Conservation (phyloP, 345 rosid species). For the Eutrema heterophyllum region DNA sequence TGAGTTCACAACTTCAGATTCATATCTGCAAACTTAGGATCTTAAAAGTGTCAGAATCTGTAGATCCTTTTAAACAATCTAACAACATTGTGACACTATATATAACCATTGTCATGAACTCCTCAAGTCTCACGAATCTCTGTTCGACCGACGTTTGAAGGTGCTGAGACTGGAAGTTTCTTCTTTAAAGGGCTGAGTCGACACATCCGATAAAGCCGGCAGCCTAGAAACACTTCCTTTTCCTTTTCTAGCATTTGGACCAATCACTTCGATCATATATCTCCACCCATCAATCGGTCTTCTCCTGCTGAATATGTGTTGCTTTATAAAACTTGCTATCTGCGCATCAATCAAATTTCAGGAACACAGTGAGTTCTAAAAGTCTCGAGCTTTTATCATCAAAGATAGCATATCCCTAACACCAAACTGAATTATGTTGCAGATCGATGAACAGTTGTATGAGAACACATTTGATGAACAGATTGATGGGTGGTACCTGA, state of each 20-base stretch:
- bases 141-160: slow-evolving; percentile 39
- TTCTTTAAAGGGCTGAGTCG: slow-evolving; percentile 87
- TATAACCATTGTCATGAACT: background rate
- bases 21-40: background rate
- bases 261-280: slow-evolving; percentile 92
- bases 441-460: background rate
- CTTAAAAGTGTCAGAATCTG: background rate
- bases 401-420: background rate
- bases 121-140: background rate
- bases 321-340: slow-evolving; percentile 96
- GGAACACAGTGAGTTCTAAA: background rate
- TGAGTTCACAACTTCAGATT: background rate
- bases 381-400: background rate
- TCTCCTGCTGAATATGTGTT: slow-evolving; percentile 90
- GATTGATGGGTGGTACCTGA: slow-evolving; percentile 42
- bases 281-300: slow-evolving; percentile 97
- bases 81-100: background rate
- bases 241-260: slow-evolving; percentile 96
- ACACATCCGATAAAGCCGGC: slow-evolving; percentile 66
- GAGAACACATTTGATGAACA: background rate
- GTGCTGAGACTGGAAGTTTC: slow-evolving; percentile 37
- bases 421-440: background rate
- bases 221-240: slow-evolving; percentile 90
- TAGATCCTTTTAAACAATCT: slow-evolving; percentile 2
- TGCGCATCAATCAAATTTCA: slow-evolving; percentile 26